Conservation (phyloP, 2,329 filamentous ascomycete genomes). For the Scedosporium boydii region DNA sequence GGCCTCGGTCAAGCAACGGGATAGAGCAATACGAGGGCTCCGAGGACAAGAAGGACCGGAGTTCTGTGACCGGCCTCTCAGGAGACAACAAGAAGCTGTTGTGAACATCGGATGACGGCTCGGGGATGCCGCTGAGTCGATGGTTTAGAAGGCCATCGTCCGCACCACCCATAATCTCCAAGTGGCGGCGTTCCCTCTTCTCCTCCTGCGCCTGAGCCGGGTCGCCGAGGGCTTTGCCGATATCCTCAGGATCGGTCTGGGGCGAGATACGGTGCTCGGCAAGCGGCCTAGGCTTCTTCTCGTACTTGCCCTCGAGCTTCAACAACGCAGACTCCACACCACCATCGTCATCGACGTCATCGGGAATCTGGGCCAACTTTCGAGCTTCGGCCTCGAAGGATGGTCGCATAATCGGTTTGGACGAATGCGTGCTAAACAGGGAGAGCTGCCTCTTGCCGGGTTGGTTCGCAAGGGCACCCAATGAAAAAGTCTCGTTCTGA, state of each 20-base stretch:
- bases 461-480: constrained; percentile 46
- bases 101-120: constrained; percentile 7
- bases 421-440: constrained; percentile 52
- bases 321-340: constrained; percentile 86
- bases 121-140: constrained; percentile 6
- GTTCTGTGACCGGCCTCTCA: constrained; percentile 18
- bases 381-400: constrained; percentile 88
- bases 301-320: constrained; percentile 83
- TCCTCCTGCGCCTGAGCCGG: constrained; percentile 61
- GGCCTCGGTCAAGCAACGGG: constrained; percentile 63
- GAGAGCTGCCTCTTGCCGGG: constrained; percentile 29
- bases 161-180: constrained; percentile 24
- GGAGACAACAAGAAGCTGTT: constrained; percentile 9
- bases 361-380: constrained; percentile 77
- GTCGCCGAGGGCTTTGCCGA: constrained; percentile 9
- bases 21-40: constrained; percentile 68
- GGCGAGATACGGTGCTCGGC: constrained; percentile 23
- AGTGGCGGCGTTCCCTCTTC: constrained; percentile 52
- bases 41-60: constrained; percentile 47
- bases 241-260: not conserved
- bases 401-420: constrained; percentile 52
- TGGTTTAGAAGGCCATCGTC: constrained; percentile 27
- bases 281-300: constrained; percentile 39
- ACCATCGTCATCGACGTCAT: constrained; percentile 68
- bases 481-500: constrained; percentile 40